A percentile compares a stretch with the other conserved stretches of the same genome.
phyloP scores from a whole-genome alignment of 192 early-diverging fungal species.

The Coemansia sp. region DNA sequence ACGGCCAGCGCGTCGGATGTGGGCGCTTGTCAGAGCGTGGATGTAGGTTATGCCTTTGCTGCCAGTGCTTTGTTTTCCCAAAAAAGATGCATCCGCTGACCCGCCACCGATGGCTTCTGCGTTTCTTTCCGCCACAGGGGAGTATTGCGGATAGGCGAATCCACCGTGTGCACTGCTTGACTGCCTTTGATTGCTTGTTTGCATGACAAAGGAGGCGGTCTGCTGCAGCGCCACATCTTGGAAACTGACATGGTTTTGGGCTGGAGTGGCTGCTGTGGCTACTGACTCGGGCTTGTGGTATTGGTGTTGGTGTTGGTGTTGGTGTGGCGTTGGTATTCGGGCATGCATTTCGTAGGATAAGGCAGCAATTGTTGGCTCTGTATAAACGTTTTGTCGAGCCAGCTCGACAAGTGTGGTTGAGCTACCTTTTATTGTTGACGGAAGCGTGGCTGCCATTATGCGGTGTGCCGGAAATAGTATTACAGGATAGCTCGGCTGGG shows the following conservation, averaged over 20 bases:
- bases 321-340: background rate
- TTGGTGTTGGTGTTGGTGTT: background rate
- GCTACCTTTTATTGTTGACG: conserved; percentile 4
- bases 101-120: background rate
- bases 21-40: background rate
- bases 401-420: conserved; percentile 14
- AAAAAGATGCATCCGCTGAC: background rate
- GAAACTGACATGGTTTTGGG: background rate
- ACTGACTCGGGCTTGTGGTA: background rate
- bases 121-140: background rate
- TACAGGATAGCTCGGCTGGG: background rate
- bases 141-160: background rate
- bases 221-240: background rate
- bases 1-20: conserved; percentile 38
- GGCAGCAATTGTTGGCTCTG: conserved; percentile 16
- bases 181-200: background rate
- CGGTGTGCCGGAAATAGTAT: background rate
- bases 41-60: background rate
- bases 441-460: background rate
- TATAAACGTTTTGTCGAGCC: conserved; percentile 12
- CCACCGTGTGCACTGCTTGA: background rate
- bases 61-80: conserved; percentile 2
- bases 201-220: background rate
- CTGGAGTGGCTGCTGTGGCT: background rate
- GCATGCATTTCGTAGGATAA: background rate